Evolutionary conservation across 2,329 filamentous ascomycete genomes (phyloP).

Genomic region (Cercospora sp.): DNA sequence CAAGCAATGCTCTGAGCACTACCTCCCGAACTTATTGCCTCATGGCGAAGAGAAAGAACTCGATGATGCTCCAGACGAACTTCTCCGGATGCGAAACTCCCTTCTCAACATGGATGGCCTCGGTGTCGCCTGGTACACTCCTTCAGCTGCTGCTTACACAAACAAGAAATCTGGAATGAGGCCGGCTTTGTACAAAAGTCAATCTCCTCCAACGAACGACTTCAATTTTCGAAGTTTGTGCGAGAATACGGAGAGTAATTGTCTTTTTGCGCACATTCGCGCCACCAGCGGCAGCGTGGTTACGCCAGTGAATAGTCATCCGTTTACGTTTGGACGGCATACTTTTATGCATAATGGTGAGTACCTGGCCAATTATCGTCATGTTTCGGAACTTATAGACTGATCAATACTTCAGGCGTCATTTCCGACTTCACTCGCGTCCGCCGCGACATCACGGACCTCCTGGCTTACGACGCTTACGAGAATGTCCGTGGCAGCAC

Average conservation of each 20-base stretch:
- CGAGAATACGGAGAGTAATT: slow-evolving; percentile 51
- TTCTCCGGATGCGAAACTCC: slow-evolving; percentile 51
- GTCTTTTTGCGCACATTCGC: slow-evolving; percentile 55
- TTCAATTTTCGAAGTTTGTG: slow-evolving; percentile 55
- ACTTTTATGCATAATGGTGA: slow-evolving; percentile 55
- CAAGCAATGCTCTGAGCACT: slow-evolving; percentile 45
- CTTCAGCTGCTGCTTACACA: slow-evolving; percentile 40
- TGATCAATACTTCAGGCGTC: slow-evolving; percentile 38
- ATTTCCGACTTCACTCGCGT: slow-evolving; percentile 50
- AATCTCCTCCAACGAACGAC: slow-evolving; percentile 54
- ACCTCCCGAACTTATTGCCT: slow-evolving; percentile 52
- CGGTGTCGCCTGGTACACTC: slow-evolving; percentile 52
- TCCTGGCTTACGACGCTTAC: slow-evolving; percentile 50
- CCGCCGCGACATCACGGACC: slow-evolving; percentile 47
- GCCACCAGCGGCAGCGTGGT: slow-evolving; percentile 52
- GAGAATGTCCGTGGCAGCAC: slow-evolving; percentile 52
- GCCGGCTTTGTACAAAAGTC: slow-evolving; percentile 53
- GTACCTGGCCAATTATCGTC: too few relatives aligned
- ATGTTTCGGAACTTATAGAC: not conserved
- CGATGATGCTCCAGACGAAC: slow-evolving; percentile 42
- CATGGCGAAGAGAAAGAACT: slow-evolving; percentile 43
- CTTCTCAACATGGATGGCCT: slow-evolving; percentile 48
- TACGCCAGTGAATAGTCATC: slow-evolving; percentile 55
- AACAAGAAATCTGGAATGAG: slow-evolving; percentile 34
- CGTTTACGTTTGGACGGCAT: slow-evolving; percentile 56